Evolutionary conservation across 2,329 filamentous ascomycete species (phyloP).

Genomic region (Chrysosphaeria jannelii): DNA sequence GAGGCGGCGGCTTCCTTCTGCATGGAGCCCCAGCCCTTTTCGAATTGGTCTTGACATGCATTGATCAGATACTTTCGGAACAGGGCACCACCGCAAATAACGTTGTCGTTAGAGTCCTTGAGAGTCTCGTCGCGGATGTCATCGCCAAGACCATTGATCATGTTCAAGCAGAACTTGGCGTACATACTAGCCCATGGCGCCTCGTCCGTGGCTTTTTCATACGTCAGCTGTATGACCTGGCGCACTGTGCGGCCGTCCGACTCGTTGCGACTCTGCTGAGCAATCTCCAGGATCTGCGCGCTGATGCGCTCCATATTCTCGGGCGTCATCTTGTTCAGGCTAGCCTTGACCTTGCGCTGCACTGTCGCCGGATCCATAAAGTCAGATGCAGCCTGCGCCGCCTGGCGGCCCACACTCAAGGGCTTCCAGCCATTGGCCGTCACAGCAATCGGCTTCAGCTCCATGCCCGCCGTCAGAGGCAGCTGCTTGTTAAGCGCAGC

Average conservation of each 20-base stretch:
- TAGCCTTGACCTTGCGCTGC: constrained; percentile 94
- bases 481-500: constrained; percentile 55
- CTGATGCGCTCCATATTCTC: constrained; percentile 96
- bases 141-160: constrained; percentile 81
- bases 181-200: constrained; percentile 98
- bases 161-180: constrained; percentile 89
- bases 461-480: constrained; percentile 62
- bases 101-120: constrained; percentile 60
- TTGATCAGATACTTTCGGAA: constrained; percentile 98
- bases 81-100: constrained; percentile 71
- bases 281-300: constrained; percentile 75
- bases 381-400: constrained; percentile 11
- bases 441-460: constrained; percentile 49
- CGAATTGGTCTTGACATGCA: constrained; percentile 94
- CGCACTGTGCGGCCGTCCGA: constrained; percentile 76
- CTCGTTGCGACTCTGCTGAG: constrained; percentile 82
- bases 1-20: constrained; percentile 62
- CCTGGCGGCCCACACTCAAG: constrained; percentile 26
- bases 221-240: constrained; percentile 95
- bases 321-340: constrained; percentile 98
- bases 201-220: constrained; percentile 96
- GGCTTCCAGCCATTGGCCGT: constrained; percentile 76
- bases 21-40: constrained; percentile 96
- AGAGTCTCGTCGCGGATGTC: constrained; percentile 93
- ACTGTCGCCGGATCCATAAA: constrained; percentile 75